Evolutionary conservation across 257 asterid genomes (phyloP), one percentile per base, ranked within the genome.

Genomic region (Penstemon davidsonii): DNA sequence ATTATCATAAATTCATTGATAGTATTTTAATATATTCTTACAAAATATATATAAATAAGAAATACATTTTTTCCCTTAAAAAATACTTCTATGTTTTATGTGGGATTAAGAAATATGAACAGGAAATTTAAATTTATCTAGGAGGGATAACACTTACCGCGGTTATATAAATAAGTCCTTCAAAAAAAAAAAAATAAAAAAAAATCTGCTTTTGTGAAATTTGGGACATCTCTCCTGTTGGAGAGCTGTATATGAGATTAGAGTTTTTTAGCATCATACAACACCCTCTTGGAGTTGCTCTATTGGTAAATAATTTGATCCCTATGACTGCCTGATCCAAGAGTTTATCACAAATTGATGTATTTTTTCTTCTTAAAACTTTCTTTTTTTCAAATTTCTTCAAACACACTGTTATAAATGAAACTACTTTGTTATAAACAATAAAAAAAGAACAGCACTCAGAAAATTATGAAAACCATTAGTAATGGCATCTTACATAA

Each of bases 401-500:
- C 59, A 60, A 62, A 68, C 54, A 60, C 52, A 19, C 50, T 63
- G 12, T 70, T 55, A 63, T 65, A 61, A 70, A 53, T 47, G 59
- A 53, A 49, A 54, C 76, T 42, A 54, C 43, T 62, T 42, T 55
- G 72, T 62, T 69, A 51, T 18, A 6, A 55, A 43, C 39, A 36
- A 64, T 63, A 60, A 61, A 49, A 78, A 64, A 66, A 65, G 66
- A 47, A 41, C 68, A 18, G 47, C 63, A 66, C 57, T 36, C 39
- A 42, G 51, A 58, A 53, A 72, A 67, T 43, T 54, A 55, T 25
- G 57, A 78, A 36, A 51, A 56, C 46, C 64, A 53, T 33, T 9
- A 57, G 11, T 43, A 10, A 67, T 36, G 39, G 60, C 45, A 50
- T 66, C 78, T 82, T 78, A 92, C 66, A 68, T 78, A 55, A 75